Percentiles rank a stretch among this genome's conserved stretches.
These are phyloP conservation scores for Hypoxylon sp. DNA, from an alignment of 2,329 filamentous ascomycete species.

Conservation along the genomic window DNA sequence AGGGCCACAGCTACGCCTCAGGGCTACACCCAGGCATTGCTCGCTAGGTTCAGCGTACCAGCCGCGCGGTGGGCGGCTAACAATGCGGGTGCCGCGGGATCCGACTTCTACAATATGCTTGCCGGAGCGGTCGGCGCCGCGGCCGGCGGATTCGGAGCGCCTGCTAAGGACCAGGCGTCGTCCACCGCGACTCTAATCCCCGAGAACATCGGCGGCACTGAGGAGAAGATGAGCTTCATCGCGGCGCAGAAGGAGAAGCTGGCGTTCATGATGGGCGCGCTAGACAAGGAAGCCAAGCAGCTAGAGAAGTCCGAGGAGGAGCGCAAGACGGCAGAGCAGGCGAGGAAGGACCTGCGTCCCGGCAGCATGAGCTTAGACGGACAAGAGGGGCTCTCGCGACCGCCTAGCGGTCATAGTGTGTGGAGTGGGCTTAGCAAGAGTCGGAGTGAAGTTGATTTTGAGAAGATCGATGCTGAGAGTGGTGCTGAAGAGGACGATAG, in stretches of 20 bases:
- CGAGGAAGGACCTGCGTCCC: constrained; percentile 40
- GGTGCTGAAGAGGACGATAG: constrained; percentile 66
- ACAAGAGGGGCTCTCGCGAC: constrained; percentile 56
- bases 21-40: constrained; percentile 82
- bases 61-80: constrained; percentile 69
- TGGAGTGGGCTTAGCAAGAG: constrained; percentile 79
- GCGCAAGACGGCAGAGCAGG: constrained; percentile 40
- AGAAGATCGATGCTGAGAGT: constrained; percentile 85
- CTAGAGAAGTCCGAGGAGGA: constrained; percentile 60
- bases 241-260: constrained; percentile 83
- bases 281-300: constrained; percentile 82
- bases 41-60: constrained; percentile 89
- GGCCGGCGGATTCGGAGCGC: constrained; percentile 57
- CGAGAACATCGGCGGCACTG: constrained; percentile 71
- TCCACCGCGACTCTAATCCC: constrained; percentile 77
- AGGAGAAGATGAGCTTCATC: constrained; percentile 80
- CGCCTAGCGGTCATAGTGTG: constrained; percentile 62
- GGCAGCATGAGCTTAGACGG: constrained; percentile 52
- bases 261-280: constrained; percentile 77
- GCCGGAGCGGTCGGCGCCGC: constrained; percentile 78
- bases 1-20: constrained; percentile 61
- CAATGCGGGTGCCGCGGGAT: constrained; percentile 60
- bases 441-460: constrained; percentile 88
- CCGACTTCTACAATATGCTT: constrained; percentile 83
- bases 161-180: constrained; percentile 50